These are phyloP conservation scores for Opeltia flavorubescens DNA, from an alignment of 495 filamentous ascomycete genomes.

Conservation along the genomic window DNA sequence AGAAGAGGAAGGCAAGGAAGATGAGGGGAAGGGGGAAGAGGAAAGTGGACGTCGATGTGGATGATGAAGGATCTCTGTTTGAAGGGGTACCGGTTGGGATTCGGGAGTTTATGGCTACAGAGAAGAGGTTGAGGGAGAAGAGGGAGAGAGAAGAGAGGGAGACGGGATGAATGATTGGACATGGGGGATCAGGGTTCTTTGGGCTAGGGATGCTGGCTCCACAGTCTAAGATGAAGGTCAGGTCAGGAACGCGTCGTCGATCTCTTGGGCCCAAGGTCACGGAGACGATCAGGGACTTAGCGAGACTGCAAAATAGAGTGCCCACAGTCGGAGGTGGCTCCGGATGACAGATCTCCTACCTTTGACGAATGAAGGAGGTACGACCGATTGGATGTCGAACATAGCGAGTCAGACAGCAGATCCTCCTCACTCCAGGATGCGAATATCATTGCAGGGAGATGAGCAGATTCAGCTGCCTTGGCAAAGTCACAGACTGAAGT, in stretches of 20 bases:
- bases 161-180: neutral
- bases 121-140: conserved; percentile 78
- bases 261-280: too few relatives aligned
- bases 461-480: too few relatives aligned
- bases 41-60: conserved; percentile 44
- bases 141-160: conserved; percentile 12
- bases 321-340: too few relatives aligned
- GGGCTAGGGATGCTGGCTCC: neutral
- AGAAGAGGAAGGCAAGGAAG: conserved; percentile 25
- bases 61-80: conserved; percentile 53
- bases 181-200: neutral
- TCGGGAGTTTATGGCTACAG: conserved; percentile 90
- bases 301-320: too few relatives aligned
- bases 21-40: conserved; percentile 25
- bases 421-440: too few relatives aligned
- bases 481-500: too few relatives aligned
- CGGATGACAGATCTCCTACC: too few relatives aligned
- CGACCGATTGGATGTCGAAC: too few relatives aligned
- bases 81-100: conserved; percentile 82
- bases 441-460: too few relatives aligned
- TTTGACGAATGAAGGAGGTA: too few relatives aligned
- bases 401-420: too few relatives aligned
- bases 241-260: neutral
- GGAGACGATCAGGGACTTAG: too few relatives aligned
- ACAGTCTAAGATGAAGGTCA: neutral